phyloP scores from a whole-genome alignment of 1,284 basidiomycete genomes.

The Ustilago curta region DNA sequence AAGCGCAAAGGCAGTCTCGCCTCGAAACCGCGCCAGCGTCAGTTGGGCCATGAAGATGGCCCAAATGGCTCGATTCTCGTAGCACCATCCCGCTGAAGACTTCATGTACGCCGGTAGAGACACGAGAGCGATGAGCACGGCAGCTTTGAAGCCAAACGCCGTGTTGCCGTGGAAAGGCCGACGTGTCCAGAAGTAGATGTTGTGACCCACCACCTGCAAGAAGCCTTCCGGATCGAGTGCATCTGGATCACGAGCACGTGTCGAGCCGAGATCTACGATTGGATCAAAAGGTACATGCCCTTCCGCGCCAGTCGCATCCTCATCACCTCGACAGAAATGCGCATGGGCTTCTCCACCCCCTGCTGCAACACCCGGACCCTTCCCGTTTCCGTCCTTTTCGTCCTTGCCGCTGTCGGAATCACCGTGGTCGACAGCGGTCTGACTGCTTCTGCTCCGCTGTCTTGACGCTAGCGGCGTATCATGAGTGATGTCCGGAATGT shows the following conservation, averaged over 20 bases:
- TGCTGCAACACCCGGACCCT: neutral
- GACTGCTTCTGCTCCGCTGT: slow-evolving; percentile 32
- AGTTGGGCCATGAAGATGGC: slow-evolving; percentile 67
- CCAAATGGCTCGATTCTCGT: slow-evolving; percentile 65
- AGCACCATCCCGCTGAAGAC: slow-evolving; percentile 60
- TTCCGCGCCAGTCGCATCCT: neutral
- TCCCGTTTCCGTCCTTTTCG: slow-evolving; percentile 2
- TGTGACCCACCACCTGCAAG: slow-evolving; percentile 55
- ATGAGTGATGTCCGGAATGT: slow-evolving; percentile 40
- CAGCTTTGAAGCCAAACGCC: slow-evolving; percentile 84
- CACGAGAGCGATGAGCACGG: slow-evolving; percentile 74
- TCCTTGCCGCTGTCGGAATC: neutral
- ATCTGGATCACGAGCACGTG: slow-evolving; percentile 78
- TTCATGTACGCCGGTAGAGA: slow-evolving; percentile 58
- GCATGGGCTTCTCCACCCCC: slow-evolving; percentile 14
- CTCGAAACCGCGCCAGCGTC: slow-evolving; percentile 59
- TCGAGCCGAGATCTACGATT: slow-evolving; percentile 70
- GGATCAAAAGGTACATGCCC: slow-evolving; percentile 12
- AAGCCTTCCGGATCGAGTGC: slow-evolving; percentile 75
- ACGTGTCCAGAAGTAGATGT: slow-evolving; percentile 32
- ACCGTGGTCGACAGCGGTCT: slow-evolving; percentile 11
- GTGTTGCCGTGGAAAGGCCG: slow-evolving; percentile 67
- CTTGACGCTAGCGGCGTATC: slow-evolving; percentile 30
- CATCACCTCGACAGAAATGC: slow-evolving; percentile 17
- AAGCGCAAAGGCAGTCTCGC: slow-evolving; percentile 63